Evolutionary conservation across 345 rosid species (phyloP).

Genomic region (Citrus reticulata): DNA sequence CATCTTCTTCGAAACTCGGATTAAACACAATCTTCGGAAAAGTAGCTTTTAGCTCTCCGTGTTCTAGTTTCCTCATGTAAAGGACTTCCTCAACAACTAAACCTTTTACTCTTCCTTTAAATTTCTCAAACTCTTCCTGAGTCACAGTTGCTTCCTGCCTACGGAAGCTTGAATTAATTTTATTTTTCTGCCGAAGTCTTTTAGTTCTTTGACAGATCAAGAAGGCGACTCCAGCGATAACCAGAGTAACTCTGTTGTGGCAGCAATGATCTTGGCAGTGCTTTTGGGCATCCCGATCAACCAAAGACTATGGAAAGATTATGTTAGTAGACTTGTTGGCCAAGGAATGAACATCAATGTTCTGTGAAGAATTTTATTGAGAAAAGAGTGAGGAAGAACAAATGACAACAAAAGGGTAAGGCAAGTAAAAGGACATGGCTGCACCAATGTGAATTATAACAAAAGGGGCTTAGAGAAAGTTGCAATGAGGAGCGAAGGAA

Average conservation of each 20-base stretch:
- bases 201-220: conserved; percentile 21
- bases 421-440: conserved; percentile 3
- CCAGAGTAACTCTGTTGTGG: conserved; percentile 25
- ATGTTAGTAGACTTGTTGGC: not conserved
- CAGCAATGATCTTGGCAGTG: conserved; percentile 22
- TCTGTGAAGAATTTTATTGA: not conserved
- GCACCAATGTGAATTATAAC: not conserved
- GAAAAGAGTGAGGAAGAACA: conserved; percentile 4
- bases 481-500: not conserved
- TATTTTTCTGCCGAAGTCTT: conserved; percentile 5
- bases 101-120: conserved; percentile 40
- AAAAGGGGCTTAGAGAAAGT: not conserved
- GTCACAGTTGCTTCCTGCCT: conserved; percentile 27
- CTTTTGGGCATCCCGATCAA: not conserved
- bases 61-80: conserved; percentile 45
- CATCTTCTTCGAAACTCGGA: conserved; percentile 35
- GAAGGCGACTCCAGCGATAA: conserved; percentile 26
- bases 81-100: conserved; percentile 47
- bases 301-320: conserved; percentile 3
- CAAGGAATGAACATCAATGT: not conserved
- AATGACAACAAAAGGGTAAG: not conserved
- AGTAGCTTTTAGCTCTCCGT: conserved; percentile 13
- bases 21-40: conserved; percentile 38
- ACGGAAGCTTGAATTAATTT: conserved; percentile 24
- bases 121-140: conserved; percentile 27